Base-by-base conservation (phyloP, 306 rosid genomes). In the Clitoria ternatea region DNA sequence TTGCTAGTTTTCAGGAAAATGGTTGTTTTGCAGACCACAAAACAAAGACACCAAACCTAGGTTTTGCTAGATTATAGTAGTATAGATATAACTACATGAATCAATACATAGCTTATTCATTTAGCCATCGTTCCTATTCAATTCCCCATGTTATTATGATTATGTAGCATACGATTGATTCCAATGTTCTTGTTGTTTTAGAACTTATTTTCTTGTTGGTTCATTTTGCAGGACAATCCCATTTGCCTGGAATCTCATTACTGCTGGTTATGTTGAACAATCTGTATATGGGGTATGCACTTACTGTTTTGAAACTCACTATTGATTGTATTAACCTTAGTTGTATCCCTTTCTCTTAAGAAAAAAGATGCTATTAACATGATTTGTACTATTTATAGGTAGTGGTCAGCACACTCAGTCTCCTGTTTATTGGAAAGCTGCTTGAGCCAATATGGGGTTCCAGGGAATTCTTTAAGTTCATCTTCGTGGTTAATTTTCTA, bases 401-500 rank as follows among this genome's bases (percentile, higher is more conserved):
- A 68, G 74, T 83, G 68, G 30, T 82, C 74, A 87, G 90, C 83
- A 77, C 86, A 45, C 2, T 92, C 3, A 83, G 94, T 77, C 96
- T 89, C 55, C 92, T 92, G 39, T 82, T 87, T 48, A 75, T 89
- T 22, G 98, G 96, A 72, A 92, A 92, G 88, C 83, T 89, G 75
- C 94, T 92, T 81, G 94, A 92, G 64, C 96, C 98, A 66, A 52
- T 89, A 50, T 92, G 94, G 98, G 98, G 98, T 35, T 65, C 98
- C 59, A 86, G 86, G 85, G 98, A 92, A 79, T 89, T 92, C 84
- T 81, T 87, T 70, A 87, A 92, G 83, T 92, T 92, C 87, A 89
- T 89, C 80, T 84, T 92, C 78, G 79, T 85, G 13, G 89, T 92
- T 54, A 92, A 92, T 85, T 84, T 89, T 82, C 82, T 92, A 39